Conservation (phyloP, 2,329 filamentous ascomycete genomes). For the Tolypocladium album region DNA sequence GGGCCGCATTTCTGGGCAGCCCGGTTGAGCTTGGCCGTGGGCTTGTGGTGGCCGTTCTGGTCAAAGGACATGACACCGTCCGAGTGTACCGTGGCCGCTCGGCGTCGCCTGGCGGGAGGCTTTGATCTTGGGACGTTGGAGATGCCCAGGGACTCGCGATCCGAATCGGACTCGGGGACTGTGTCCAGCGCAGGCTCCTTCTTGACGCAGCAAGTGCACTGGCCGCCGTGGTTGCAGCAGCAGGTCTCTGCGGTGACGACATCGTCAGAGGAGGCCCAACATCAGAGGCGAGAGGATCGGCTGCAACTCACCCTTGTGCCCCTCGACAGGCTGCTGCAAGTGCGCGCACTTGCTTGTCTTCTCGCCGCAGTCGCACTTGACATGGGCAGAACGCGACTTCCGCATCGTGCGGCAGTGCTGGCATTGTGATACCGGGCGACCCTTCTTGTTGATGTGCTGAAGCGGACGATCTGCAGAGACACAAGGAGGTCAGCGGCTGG, state of each 20-base stretch:
- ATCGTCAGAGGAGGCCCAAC: conserved; percentile 3
- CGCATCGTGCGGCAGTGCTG: conserved; percentile 91
- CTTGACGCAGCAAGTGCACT: conserved; percentile 55
- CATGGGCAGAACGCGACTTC: conserved; percentile 88
- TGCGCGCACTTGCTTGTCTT: conserved; percentile 67
- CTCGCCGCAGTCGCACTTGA: conserved; percentile 94
- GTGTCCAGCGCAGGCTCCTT: conserved; percentile 50
- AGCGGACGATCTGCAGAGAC: conserved; percentile 65
- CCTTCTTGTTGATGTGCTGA: conserved; percentile 94
- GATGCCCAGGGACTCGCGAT: conserved; percentile 28
- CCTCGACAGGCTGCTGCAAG: conserved; percentile 44
- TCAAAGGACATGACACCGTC: conserved; percentile 50
- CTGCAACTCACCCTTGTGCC: conserved; percentile 44
- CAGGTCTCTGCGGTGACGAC: conserved; percentile 42
- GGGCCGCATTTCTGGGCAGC: conserved; percentile 51
- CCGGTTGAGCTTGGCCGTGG: conserved; percentile 48
- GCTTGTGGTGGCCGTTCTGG: conserved; percentile 54
- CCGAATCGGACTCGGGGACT: conserved; percentile 53
- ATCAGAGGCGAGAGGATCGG: not conserved
- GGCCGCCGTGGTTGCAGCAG: conserved; percentile 59
- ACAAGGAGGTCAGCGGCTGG: conserved; percentile 11
- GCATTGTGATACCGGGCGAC: conserved; percentile 94
- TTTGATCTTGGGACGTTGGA: conserved; percentile 25
- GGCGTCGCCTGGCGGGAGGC: conserved; percentile 35
- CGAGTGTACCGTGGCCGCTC: conserved; percentile 52